Conservation (phyloP, 257 asterid species). For the Nicotiana knightiana region DNA sequence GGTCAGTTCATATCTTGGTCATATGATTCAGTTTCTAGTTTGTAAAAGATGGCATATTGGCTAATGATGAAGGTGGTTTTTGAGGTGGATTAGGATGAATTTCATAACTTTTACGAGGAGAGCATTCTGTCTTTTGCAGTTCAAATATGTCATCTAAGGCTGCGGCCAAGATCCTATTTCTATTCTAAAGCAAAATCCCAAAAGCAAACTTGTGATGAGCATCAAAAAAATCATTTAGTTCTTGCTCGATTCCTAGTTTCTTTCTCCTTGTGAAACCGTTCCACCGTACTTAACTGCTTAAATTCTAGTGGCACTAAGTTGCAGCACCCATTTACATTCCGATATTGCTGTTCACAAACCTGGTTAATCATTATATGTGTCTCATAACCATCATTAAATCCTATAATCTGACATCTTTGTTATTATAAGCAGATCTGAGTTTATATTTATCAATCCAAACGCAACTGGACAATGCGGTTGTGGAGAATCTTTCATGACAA, state of each 20-base stretch:
- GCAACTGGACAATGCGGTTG: constrained; percentile 91
- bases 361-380: not conserved
- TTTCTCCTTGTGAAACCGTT: not conserved
- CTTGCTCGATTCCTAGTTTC: not conserved
- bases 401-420: constrained; percentile 10
- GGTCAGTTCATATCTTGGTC: not conserved
- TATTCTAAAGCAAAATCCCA: not conserved
- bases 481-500: constrained; percentile 93
- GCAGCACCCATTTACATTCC: not conserved
- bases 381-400: not conserved
- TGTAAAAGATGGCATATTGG: not conserved
- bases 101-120: not conserved
- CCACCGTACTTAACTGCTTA: not conserved
- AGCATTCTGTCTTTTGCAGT: not conserved
- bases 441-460: constrained; percentile 86
- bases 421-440: constrained; percentile 63
- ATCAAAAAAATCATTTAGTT: not conserved
- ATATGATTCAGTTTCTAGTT: not conserved
- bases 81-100: not conserved
- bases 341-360: not conserved
- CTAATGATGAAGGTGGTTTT: not conserved
- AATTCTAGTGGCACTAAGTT: not conserved
- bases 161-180: not conserved
- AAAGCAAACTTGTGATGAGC: not conserved
- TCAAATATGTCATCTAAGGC: not conserved